Percentiles rank a stretch among this genome's conserved stretches.
Evolutionary conservation across 2,329 filamentous ascomycete species (phyloP).

Genomic region (Aspergillus pseudonomiae): DNA sequence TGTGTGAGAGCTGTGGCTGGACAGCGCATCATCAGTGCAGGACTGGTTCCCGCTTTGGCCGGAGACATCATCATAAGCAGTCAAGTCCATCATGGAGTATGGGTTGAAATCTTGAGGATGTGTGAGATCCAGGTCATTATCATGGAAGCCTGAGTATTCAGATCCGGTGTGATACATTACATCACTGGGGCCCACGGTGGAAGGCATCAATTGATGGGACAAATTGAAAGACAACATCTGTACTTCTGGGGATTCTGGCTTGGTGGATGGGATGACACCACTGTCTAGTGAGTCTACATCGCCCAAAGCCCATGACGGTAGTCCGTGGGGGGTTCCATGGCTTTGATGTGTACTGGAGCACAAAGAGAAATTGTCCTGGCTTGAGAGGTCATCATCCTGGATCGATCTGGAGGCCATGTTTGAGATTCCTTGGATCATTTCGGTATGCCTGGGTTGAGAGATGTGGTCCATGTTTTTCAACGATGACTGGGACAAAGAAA

Average conservation of each 20-base stretch:
- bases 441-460: conserved; percentile 39
- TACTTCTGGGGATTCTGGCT: conserved; percentile 44
- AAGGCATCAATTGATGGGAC: conserved; percentile 44
- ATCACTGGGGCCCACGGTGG: conserved; percentile 42
- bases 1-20: conserved; percentile 42
- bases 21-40: conserved; percentile 42
- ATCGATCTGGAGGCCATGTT: conserved; percentile 42
- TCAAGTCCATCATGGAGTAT: conserved; percentile 44
- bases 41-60: conserved; percentile 34
- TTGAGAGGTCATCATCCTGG: conserved; percentile 49
- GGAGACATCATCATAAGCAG: conserved; percentile 44
- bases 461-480: conserved; percentile 36
- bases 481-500: conserved; percentile 38
- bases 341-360: conserved; percentile 42
- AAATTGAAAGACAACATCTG: conserved; percentile 47
- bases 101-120: conserved; percentile 42
- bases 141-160: conserved; percentile 42
- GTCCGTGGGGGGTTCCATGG: conserved; percentile 39
- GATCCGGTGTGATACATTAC: conserved; percentile 43
- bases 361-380: conserved; percentile 46
- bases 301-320: conserved; percentile 44
- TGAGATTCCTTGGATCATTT: conserved; percentile 41
- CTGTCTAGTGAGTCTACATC: conserved; percentile 44
- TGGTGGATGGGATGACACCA: conserved; percentile 37
- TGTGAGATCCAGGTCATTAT: conserved; percentile 41